Evolutionary conservation across 257 asterid species (phyloP).

Genomic region (Solanum infundibuliforme): DNA sequence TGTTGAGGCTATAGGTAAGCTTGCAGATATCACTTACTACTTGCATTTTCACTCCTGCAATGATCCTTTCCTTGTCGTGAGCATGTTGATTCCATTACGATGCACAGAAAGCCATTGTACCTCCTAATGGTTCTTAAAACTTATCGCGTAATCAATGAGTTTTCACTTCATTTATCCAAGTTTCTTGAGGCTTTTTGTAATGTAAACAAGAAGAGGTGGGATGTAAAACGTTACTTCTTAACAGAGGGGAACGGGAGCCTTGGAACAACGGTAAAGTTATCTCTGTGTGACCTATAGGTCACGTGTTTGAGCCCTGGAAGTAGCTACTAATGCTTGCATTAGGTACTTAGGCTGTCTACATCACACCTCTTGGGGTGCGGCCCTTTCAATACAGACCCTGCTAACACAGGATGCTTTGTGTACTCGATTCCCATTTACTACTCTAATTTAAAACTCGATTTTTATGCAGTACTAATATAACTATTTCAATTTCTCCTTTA

Average conservation of each 20-base stretch:
- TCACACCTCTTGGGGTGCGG: not conserved
- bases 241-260: not conserved
- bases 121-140: not conserved
- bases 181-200: not conserved
- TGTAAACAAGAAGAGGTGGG: not conserved
- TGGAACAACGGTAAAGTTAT: not conserved
- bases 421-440: too few relatives aligned
- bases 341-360: not conserved
- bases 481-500: not conserved
- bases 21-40: not conserved
- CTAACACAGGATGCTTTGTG: too few relatives aligned
- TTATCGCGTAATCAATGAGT: not conserved
- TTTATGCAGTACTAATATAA: too few relatives aligned
- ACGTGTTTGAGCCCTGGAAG: not conserved
- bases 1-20: constrained; percentile 83
- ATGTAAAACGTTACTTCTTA: not conserved
- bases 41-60: not conserved
- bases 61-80: not conserved
- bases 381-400: not conserved
- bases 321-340: not conserved
- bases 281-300: too few relatives aligned
- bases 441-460: too few relatives aligned
- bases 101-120: not conserved
- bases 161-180: not conserved
- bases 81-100: not conserved